phyloP scores from a whole-genome alignment of 179 eudicot species.

The Vitellaria paradoxa region DNA sequence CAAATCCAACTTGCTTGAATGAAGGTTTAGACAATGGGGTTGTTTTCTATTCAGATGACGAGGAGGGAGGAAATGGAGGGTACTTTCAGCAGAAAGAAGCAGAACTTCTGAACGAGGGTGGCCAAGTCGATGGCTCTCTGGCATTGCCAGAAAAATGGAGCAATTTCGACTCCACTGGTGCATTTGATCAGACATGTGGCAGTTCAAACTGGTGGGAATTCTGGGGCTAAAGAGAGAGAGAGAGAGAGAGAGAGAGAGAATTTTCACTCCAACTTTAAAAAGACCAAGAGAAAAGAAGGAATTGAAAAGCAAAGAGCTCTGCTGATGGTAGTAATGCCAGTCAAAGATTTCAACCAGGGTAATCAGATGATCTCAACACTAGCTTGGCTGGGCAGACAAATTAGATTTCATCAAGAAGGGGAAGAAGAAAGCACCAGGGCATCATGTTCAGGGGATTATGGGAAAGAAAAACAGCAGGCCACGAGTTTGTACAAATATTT shows the following conservation, averaged over 20 bases:
- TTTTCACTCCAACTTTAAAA: background rate
- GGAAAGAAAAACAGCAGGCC: background rate
- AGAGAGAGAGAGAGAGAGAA: too few species aligned
- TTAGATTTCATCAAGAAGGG: background rate
- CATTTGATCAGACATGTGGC: slow-evolving; percentile 40
- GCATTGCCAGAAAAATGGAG: slow-evolving; percentile 41
- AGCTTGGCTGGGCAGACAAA: background rate
- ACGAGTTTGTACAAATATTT: background rate
- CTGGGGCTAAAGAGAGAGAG: slow-evolving; percentile 20
- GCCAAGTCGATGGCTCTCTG: slow-evolving; percentile 25
- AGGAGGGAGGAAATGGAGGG: slow-evolving; percentile 33
- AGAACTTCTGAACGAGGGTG: slow-evolving; percentile 22
- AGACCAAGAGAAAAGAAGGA: too few species aligned
- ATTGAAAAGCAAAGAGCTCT: too few species aligned
- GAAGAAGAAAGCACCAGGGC: background rate
- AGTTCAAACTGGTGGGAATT: slow-evolving; percentile 61
- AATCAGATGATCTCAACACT: background rate
- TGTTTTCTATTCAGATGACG: slow-evolving; percentile 35
- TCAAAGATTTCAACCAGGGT: background rate
- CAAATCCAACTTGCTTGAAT: slow-evolving; percentile 22
- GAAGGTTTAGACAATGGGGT: slow-evolving; percentile 27
- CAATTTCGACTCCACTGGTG: slow-evolving; percentile 34
- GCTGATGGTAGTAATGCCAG: background rate
- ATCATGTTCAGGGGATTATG: background rate
- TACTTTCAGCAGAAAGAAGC: slow-evolving; percentile 35